These are phyloP conservation scores for Vitis riparia DNA, from an alignment of 164 flowering plant species.

Conservation along the genomic window DNA sequence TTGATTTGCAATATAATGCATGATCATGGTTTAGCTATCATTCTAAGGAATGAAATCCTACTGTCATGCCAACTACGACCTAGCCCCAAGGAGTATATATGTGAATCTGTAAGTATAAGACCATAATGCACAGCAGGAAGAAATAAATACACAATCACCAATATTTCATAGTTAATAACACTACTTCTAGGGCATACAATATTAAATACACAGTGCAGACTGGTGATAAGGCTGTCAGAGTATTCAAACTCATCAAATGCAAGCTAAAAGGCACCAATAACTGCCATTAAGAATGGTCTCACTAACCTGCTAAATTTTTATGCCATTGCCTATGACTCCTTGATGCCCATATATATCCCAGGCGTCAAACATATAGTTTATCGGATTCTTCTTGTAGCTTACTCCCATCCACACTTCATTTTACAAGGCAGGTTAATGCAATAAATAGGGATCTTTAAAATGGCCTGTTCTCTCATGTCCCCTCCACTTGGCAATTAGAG, in stretches of 20 bases:
- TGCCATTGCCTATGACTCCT: not conserved
- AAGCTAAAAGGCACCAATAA: not conserved
- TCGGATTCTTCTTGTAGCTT: not conserved
- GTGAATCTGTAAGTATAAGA: not conserved
- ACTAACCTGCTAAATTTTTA: not conserved
- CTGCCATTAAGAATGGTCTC: not conserved
- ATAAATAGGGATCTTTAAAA: too few relatives aligned
- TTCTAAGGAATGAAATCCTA: not conserved
- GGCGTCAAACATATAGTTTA: not conserved
- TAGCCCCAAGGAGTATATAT: too few relatives aligned
- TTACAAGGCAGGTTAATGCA: not conserved
- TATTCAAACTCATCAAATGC: not conserved
- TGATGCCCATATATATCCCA: not conserved
- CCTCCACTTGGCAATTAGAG: too few relatives aligned
- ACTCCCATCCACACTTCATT: not conserved
- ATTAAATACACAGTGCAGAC: constrained; percentile 1
- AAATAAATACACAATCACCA: not conserved
- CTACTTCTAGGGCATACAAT: not conserved
- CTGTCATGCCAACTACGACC: not conserved
- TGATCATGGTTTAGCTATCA: not conserved
- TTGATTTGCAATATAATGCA: not conserved
- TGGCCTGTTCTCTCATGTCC: too few relatives aligned
- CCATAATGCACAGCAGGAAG: constrained; percentile 3
- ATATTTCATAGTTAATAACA: not conserved
- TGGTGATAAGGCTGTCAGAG: not conserved